Conservation (phyloP, 2,329 filamentous ascomycete genomes). For the Colletotrichum theobromicola region DNA sequence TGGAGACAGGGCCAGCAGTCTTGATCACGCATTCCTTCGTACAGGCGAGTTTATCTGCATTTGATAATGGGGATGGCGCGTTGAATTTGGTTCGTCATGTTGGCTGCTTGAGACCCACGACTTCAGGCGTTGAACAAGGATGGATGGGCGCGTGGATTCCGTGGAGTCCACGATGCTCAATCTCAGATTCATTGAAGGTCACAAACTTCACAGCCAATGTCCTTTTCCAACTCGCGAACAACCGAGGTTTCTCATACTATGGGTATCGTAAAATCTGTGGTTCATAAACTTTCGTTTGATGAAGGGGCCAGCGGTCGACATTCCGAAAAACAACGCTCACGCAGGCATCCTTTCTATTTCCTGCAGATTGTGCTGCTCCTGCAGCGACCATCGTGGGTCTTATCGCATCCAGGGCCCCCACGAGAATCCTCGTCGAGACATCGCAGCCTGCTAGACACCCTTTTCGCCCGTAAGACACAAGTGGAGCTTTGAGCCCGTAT, state of each 20-base stretch:
- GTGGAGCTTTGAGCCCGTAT: neutral
- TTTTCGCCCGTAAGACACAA: neutral
- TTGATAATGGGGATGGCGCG: neutral
- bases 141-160: neutral
- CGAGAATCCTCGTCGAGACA: neutral
- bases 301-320: neutral
- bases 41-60: neutral
- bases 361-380: neutral
- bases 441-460: neutral
- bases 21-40: neutral
- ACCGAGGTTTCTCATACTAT: neutral
- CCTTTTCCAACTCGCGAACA: neutral
- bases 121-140: neutral
- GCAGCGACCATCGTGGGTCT: neutral
- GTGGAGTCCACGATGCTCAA: neutral
- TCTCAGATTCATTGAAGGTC: neutral
- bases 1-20: neutral
- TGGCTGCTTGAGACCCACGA: neutral
- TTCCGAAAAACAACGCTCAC: neutral
- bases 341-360: neutral
- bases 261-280: neutral
- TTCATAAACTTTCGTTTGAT: neutral
- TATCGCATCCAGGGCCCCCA: neutral
- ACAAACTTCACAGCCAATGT: neutral
- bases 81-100: fast-evolving